Evolutionary conservation across 768 basidiomycete species (phyloP).

Genomic region (Leccinum obscurum): DNA sequence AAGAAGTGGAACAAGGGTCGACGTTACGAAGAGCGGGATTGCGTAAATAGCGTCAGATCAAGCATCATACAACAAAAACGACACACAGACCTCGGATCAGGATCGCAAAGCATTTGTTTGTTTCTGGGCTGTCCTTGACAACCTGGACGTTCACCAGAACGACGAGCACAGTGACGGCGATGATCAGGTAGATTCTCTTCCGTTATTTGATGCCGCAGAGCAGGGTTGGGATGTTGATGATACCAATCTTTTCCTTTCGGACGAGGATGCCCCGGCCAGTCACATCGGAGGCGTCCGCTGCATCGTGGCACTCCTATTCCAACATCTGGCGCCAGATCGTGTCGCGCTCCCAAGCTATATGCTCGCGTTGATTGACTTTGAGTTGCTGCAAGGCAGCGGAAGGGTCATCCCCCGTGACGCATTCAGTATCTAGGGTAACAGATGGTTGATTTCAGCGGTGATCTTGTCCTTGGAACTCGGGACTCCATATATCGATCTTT

Average conservation of each 20-base stretch:
- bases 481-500: slow-evolving; percentile 20
- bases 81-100: slow-evolving; percentile 67
- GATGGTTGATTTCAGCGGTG: too few species aligned
- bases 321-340: too few species aligned
- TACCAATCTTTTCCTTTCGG: slow-evolving; percentile 38
- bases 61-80: too few species aligned
- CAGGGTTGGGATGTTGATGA: slow-evolving; percentile 53
- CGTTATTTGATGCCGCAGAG: slow-evolving; percentile 58
- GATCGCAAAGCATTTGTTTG: slow-evolving; percentile 52
- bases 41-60: too few species aligned
- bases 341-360: too few species aligned
- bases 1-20: too few species aligned
- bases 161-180: slow-evolving; percentile 57
- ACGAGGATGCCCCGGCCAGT: slow-evolving; percentile 34
- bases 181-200: slow-evolving; percentile 55
- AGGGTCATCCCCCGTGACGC: too few species aligned
- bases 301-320: slow-evolving; percentile 48
- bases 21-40: too few species aligned
- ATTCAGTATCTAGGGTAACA: too few species aligned
- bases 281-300: slow-evolving; percentile 32
- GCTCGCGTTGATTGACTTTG: too few species aligned
- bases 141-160: slow-evolving; percentile 57
- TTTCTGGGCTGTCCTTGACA: slow-evolving; percentile 29
- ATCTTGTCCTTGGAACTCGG: too few species aligned
- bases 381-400: too few species aligned